A percentile compares a stretch with the other conserved stretches of the same genome.
These are phyloP conservation scores for Rutstroemia sp. DNA, from an alignment of 2,329 filamentous ascomycete genomes.

Conservation along the genomic window DNA sequence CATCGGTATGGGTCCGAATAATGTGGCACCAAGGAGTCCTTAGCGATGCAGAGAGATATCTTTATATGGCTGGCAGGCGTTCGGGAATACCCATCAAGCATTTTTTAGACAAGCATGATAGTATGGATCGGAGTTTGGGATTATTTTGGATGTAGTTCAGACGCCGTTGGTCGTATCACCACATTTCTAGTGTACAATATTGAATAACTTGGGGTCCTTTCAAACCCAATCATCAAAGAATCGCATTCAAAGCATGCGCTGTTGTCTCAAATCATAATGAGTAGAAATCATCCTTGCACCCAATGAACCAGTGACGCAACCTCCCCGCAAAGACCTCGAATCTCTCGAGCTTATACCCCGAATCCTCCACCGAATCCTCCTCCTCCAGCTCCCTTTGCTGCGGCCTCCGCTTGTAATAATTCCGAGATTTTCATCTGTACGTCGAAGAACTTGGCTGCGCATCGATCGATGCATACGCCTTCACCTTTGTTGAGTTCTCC, in stretches of 20 bases:
- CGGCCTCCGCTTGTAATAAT: constrained; percentile 86
- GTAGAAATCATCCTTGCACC: background rate
- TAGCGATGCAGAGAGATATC: background rate
- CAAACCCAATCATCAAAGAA: background rate
- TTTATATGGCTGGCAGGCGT: constrained; percentile 5
- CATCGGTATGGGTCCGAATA: constrained; percentile 27
- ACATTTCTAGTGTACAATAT: constrained; percentile 19
- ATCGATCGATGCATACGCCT: constrained; percentile 95
- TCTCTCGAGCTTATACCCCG: constrained; percentile 29
- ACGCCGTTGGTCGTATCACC: constrained; percentile 16
- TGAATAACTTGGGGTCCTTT: background rate
- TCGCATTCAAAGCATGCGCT: background rate
- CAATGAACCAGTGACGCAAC: background rate
- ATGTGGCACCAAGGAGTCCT: constrained; percentile 14
- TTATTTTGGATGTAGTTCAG: constrained; percentile 2
- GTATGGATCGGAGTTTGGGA: constrained; percentile 11
- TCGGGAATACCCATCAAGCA: constrained; percentile 11
- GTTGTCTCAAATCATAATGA: background rate
- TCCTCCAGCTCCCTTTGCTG: constrained; percentile 52
- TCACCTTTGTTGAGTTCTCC: constrained; percentile 98
- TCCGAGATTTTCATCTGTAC: constrained; percentile 97
- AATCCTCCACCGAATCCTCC: constrained; percentile 36
- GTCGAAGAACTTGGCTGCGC: constrained; percentile 97
- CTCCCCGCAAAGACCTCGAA: background rate
- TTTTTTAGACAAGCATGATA: constrained; percentile 10